Percentiles rank a stretch among this genome's conserved stretches.
These are phyloP conservation scores for Fusarium nelsonii DNA, from an alignment of 2,329 filamentous ascomycete species.

Conservation along the genomic window DNA sequence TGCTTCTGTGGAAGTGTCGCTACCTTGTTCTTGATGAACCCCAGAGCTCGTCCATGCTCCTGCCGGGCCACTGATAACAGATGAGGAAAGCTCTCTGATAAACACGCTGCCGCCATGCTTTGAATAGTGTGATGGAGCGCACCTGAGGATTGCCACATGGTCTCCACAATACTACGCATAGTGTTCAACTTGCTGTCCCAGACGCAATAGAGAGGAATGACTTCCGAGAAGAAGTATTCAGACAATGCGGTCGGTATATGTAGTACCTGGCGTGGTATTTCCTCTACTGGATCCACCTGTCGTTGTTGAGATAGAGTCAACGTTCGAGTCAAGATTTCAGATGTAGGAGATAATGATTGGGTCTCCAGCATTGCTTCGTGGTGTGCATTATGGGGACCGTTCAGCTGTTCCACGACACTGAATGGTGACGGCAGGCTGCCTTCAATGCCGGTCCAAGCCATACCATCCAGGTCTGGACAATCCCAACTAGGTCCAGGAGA, in stretches of 20 bases:
- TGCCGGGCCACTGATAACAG: background rate
- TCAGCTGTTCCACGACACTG: background rate
- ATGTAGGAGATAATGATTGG: too few species aligned
- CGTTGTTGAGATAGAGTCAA: too few species aligned
- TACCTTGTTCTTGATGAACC: background rate
- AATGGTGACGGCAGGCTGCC: background rate
- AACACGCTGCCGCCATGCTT: slow-evolving; percentile 17
- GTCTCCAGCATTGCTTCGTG: background rate
- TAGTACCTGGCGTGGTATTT: background rate
- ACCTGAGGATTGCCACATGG: background rate
- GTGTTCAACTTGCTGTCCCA: slow-evolving; percentile 12
- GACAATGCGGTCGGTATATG: slow-evolving; percentile 6
- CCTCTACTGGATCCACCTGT: background rate
- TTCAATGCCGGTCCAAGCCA: background rate
- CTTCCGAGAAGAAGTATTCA: slow-evolving; percentile 4
- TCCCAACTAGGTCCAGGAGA: background rate
- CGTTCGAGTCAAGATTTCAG: background rate
- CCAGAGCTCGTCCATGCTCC: background rate
- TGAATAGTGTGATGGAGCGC: slow-evolving; percentile 10
- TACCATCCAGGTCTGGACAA: background rate
- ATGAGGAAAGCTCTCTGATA: slow-evolving; percentile 1
- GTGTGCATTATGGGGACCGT: background rate
- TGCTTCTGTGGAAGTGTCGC: background rate
- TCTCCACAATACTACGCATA: slow-evolving; percentile 1
- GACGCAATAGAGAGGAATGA: slow-evolving; percentile 8